Percentiles rank a stretch among this genome's conserved stretches.
phyloP scores from a whole-genome alignment of 1,284 basidiomycete genomes.

The Vanrija pseudolonga region DNA sequence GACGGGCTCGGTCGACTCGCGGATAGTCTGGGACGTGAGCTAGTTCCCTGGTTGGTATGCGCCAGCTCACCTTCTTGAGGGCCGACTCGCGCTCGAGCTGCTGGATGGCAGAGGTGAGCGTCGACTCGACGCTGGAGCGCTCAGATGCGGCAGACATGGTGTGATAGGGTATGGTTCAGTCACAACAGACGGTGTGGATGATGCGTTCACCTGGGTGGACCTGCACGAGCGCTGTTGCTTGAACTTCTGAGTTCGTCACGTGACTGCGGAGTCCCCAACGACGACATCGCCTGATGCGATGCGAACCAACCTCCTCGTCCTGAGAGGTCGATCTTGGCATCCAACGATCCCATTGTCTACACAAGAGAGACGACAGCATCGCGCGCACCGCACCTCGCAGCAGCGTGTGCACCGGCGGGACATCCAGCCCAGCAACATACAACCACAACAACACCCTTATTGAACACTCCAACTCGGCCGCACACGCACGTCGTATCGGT shows the following conservation, averaged over 20 bases:
- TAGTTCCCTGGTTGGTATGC: too few species aligned
- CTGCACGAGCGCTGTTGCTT: not conserved
- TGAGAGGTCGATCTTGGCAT: too few species aligned
- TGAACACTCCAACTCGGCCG: too few species aligned
- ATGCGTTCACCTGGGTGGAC: not conserved
- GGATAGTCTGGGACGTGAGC: conserved; percentile 29
- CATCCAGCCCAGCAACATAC: too few species aligned
- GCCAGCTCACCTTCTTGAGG: conserved; percentile 41
- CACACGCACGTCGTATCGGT: too few species aligned
- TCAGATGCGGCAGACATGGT: conserved; percentile 6
- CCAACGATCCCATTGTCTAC: too few species aligned
- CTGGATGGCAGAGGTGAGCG: conserved; percentile 35
- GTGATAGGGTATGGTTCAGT: not conserved
- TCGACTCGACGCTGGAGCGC: conserved; percentile 20
- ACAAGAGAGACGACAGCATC: too few species aligned
- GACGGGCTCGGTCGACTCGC: conserved; percentile 44
- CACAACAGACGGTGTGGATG: not conserved
- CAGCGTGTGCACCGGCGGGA: too few species aligned
- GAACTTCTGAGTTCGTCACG: not conserved
- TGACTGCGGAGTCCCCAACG: not conserved
- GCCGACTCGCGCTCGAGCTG: conserved; percentile 44
- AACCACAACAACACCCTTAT: too few species aligned
- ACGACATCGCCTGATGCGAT: not conserved
- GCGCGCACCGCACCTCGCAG: too few species aligned
- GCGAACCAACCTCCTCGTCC: too few species aligned